Conservation (phyloP, 2,329 filamentous ascomycete species). For the Exophiala xenobiotica region DNA sequence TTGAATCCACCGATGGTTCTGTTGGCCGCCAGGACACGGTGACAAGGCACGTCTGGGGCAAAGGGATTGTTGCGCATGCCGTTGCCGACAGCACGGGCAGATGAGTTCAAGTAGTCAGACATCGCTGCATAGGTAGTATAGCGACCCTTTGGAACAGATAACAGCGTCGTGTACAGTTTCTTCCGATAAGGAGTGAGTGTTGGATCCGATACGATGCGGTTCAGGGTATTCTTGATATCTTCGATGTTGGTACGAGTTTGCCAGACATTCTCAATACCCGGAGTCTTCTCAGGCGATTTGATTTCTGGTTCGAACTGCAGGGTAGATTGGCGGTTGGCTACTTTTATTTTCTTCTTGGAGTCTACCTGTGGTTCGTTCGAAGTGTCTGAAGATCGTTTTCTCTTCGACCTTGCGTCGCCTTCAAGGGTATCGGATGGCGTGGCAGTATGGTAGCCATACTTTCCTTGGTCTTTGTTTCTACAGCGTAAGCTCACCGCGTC, state of each 20-base stretch:
- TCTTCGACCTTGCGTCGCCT: background rate
- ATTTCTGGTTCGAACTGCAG: slow-evolving; percentile 12
- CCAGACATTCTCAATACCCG: slow-evolving; percentile 2
- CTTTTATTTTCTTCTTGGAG: background rate
- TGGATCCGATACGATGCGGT: slow-evolving; percentile 44
- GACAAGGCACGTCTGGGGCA: slow-evolving; percentile 77
- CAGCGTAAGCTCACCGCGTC: slow-evolving; percentile 42
- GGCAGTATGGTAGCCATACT: slow-evolving; percentile 9
- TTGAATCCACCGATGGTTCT: slow-evolving; percentile 58
- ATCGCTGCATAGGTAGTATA: slow-evolving; percentile 78
- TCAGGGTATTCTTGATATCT: slow-evolving; percentile 32
- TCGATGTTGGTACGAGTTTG: background rate
- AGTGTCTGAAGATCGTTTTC: background rate
- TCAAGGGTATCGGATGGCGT: background rate
- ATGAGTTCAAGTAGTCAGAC: slow-evolving; percentile 65
- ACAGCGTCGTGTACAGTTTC: slow-evolving; percentile 67
- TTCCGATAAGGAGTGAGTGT: slow-evolving; percentile 52
- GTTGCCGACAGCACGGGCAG: slow-evolving; percentile 74
- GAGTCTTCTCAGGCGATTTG: slow-evolving; percentile 7
- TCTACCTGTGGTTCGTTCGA: background rate
- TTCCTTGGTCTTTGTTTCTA: slow-evolving; percentile 37
- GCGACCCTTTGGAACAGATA: slow-evolving; percentile 71
- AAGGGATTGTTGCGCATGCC: slow-evolving; percentile 77
- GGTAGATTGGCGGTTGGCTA: slow-evolving; percentile 18
- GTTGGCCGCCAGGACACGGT: slow-evolving; percentile 73